phyloP scores from a whole-genome alignment of 73 alveolate species.

The Stentor roeselii region DNA sequence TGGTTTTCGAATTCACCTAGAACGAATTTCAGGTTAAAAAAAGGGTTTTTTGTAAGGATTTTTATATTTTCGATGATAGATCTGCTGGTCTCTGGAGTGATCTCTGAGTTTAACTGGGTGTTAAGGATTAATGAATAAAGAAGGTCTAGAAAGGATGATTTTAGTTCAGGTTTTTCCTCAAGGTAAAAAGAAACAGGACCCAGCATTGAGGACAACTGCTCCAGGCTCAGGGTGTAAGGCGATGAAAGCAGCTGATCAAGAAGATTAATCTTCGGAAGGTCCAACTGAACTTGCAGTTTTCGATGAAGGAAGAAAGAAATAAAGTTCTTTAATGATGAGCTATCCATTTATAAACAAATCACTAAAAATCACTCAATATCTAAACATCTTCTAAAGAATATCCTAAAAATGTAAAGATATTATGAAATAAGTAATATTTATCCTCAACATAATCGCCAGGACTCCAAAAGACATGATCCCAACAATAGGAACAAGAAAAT shows the following conservation, averaged over 20 bases:
- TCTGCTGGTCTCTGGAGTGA: background rate
- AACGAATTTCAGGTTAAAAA: no score
- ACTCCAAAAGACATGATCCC: background rate
- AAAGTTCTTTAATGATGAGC: no score
- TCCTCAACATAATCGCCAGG: background rate
- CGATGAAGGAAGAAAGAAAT: no score
- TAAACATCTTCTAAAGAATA: no score
- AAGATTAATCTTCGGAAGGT: background rate
- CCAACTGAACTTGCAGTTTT: background rate
- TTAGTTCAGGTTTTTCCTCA: background rate
- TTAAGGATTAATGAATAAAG: background rate
- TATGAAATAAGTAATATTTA: background rate
- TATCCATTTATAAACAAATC: no score
- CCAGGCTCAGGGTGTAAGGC: no score
- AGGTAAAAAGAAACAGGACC: no score
- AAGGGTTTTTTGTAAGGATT: no score
- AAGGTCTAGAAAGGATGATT: background rate
- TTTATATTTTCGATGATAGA: no score
- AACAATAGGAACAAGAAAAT: conserved; percentile 21
- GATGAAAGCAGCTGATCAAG: background rate
- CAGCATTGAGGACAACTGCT: background rate
- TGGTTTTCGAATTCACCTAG: no score
- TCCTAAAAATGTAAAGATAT: conserved; percentile 17
- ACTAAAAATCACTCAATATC: no score
- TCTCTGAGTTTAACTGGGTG: background rate